Evolutionary conservation across 2,329 filamentous ascomycete genomes (phyloP).

Genomic region (Xylariaceae sp.): DNA sequence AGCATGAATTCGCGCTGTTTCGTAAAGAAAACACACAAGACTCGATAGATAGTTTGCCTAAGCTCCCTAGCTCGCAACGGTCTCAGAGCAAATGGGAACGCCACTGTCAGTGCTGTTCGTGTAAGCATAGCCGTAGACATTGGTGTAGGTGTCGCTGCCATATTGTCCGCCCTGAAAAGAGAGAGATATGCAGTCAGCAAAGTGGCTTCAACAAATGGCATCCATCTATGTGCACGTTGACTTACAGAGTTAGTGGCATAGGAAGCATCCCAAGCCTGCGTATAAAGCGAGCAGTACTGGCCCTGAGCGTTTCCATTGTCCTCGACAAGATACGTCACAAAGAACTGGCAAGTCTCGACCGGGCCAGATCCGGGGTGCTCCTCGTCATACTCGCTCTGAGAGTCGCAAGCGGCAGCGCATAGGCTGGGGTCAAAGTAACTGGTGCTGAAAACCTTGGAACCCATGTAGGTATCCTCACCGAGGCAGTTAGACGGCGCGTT

Average conservation of each 20-base stretch:
- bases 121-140: slow-evolving; percentile 18
- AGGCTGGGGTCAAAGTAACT: slow-evolving; percentile 12
- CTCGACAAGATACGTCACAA: slow-evolving; percentile 26
- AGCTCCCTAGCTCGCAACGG: too few relatives aligned
- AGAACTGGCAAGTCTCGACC: slow-evolving; percentile 10
- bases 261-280: slow-evolving; percentile 25
- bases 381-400: slow-evolving; percentile 14
- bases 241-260: slow-evolving; percentile 26
- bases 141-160: slow-evolving; percentile 19
- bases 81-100: slow-evolving; percentile 4
- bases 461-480: slow-evolving; percentile 15
- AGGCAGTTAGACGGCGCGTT: slow-evolving; percentile 18
- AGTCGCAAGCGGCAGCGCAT: slow-evolving; percentile 19
- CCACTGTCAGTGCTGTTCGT: slow-evolving; percentile 2
- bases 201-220: background rate
- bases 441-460: slow-evolving; percentile 16
- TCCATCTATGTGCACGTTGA: background rate
- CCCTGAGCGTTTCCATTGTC: slow-evolving; percentile 29
- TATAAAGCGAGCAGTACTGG: slow-evolving; percentile 30
- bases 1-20: too few relatives aligned
- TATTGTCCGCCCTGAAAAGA: slow-evolving; percentile 19
- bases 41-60: too few relatives aligned
- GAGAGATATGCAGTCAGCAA: too few relatives aligned
- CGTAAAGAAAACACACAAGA: too few relatives aligned
- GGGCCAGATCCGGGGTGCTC: slow-evolving; percentile 3